Base-by-base conservation (phyloP, 805 yeast genomes). In the Hanseniaspora taiwanica region DNA sequence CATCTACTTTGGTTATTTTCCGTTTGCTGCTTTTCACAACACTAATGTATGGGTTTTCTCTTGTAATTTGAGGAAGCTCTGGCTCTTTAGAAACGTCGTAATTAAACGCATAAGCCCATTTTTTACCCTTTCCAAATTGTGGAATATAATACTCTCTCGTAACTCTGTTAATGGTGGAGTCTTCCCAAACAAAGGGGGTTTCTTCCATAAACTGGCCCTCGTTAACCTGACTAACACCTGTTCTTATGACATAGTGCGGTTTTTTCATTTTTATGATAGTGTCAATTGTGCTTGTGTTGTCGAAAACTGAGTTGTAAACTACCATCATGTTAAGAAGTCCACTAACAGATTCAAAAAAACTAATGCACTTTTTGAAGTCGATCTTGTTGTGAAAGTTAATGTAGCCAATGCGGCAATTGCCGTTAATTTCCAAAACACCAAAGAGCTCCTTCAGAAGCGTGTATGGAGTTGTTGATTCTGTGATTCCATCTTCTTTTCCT, bases 51-150 rank as follows among this genome's bases (percentile, higher is more conserved):
- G 32, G 36, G 18, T 42, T 38, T 9, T 31, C 25, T 35, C 27
- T 21, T n/a, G 17, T 23, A 19, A 25, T 52, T 2, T 52, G 49
- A 0, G 62, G 58, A 3, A 49, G 50, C 1, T 45, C 44, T 4
- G 42, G 36, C 2, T 54, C 23, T 5, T 42, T 53, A 16, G 55
- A 62, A 23, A 56, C 42, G 38, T 52, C 52, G 21, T 74, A 39
- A 27, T 65, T 66, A 46, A 82, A 82, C 0, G 93, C 94, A 60
- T 83, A 84, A 45, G 75, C 78, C 87, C 89, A 84, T 53, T 70
- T 72, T 2, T 62, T 59, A 8, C 66, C 65, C 2, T 71, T 61
- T 0, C 77, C 80, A 54, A 66, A 79, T 37, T 66, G 64, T 0
- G 74, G 81, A 37, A 83, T 54, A 52, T 85, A 76, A 13, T 83